These are phyloP conservation scores for Rhynchosporium graminicola DNA, from an alignment of 2,329 filamentous ascomycete genomes.

Conservation along the genomic window DNA sequence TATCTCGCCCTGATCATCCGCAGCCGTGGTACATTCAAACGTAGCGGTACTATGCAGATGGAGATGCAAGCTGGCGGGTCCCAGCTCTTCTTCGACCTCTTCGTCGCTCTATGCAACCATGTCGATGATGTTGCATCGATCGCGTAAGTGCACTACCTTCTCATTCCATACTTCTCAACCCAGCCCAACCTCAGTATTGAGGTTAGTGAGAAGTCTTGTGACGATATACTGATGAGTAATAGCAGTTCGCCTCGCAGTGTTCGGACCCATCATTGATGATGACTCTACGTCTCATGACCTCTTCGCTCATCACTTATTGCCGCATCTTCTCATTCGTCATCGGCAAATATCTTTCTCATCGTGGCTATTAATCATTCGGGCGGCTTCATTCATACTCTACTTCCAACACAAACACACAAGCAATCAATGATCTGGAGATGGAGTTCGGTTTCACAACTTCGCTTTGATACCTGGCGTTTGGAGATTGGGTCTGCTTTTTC, in stretches of 20 bases:
- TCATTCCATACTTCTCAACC: neutral
- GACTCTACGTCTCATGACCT: slow-evolving; percentile 15
- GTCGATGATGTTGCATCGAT: slow-evolving; percentile 68
- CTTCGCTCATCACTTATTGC: neutral
- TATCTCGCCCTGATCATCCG: slow-evolving; percentile 92
- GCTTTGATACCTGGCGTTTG: slow-evolving; percentile 37
- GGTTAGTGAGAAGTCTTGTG: neutral
- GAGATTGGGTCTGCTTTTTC: slow-evolving; percentile 11
- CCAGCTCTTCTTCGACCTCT: slow-evolving; percentile 87
- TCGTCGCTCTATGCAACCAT: slow-evolving; percentile 90
- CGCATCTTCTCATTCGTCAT: slow-evolving; percentile 5
- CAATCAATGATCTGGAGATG: neutral
- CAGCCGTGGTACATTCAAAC: slow-evolving; percentile 83
- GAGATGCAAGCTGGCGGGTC: slow-evolving; percentile 88
- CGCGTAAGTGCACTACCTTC: slow-evolving; percentile 47
- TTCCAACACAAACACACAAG: slow-evolving; percentile 10
- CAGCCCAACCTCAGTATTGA: neutral
- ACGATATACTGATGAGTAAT: slow-evolving; percentile 16
- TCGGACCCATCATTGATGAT: slow-evolving; percentile 35
- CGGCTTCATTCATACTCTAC: slow-evolving; percentile 22
- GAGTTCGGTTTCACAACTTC: slow-evolving; percentile 3
- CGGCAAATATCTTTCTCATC: neutral
- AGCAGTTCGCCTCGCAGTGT: slow-evolving; percentile 39
- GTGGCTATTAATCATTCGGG: neutral
- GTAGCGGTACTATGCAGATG: slow-evolving; percentile 91